Conservation (phyloP, 176 grass and related monocot genomes). For the Metroxylon sagu region DNA sequence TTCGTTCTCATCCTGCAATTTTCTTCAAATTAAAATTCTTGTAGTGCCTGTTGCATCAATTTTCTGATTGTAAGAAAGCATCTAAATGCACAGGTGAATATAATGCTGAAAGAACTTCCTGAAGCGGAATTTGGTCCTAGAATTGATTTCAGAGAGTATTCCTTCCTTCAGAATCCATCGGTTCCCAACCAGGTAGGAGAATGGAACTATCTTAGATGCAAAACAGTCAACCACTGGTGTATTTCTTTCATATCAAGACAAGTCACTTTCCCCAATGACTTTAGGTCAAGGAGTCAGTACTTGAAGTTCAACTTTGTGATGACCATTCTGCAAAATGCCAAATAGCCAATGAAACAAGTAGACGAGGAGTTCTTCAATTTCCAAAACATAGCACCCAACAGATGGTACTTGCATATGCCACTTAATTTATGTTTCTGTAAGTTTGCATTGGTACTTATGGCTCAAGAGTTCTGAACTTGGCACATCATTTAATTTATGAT, state of each 20-base stretch:
- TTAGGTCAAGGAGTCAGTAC: constrained; percentile 75
- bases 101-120: constrained; percentile 79
- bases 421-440: too few relatives aligned
- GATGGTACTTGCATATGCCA: constrained; percentile 33
- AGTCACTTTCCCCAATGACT: too few relatives aligned
- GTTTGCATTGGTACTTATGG: too few relatives aligned
- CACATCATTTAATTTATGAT: too few relatives aligned
- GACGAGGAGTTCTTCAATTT: constrained; percentile 39
- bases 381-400: constrained; percentile 68
- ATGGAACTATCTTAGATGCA: not conserved
- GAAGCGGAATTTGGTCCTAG: constrained; percentile 63
- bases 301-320: constrained; percentile 63
- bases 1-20: too few relatives aligned
- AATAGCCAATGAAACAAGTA: constrained; percentile 34
- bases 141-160: constrained; percentile 92
- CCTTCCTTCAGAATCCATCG: constrained; percentile 83
- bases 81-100: constrained; percentile 54
- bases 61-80: not conserved
- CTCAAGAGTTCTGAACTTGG: too few relatives aligned
- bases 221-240: too few relatives aligned
- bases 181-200: constrained; percentile 57
- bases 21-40: too few relatives aligned
- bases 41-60: too few relatives aligned
- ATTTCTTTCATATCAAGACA: too few relatives aligned
- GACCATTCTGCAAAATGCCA: constrained; percentile 35